Base-by-base conservation (phyloP, 2,329 filamentous ascomycete species). In the Ascochyta koolunga region DNA sequence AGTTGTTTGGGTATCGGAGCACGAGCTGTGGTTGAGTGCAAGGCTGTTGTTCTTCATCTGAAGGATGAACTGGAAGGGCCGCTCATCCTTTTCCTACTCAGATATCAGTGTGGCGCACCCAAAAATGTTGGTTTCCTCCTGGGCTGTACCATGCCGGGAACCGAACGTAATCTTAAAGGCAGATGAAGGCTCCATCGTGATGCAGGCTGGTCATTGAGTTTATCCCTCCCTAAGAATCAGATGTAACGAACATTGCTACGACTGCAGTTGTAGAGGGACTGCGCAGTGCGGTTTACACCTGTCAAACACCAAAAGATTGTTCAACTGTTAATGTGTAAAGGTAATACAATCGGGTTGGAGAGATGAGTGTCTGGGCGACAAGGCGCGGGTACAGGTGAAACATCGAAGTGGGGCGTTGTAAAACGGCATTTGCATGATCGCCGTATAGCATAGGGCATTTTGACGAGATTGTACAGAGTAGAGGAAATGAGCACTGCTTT, bases 391-490 rank as follows among this genome's bases (percentile, higher is more conserved):
- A 25, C 25, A 43, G 24, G 8, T 59, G 59, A 62, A 64, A 67
- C 61, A 18, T 47, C 33, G 32, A 46, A 54, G 61, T 59, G 60
- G 56, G 59, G 57, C 63, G 21, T 39, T 10, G 27, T 56, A 59
- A 67, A 67, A 67, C 65, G 46, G 39, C 39, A 40, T 44, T n/a
- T 58, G 65, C 50, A 45, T 50, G 62, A 62, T 67, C 64, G 60
- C 43, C 38, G 25, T 61, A 57, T 35, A 63, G 60, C 44, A 49
- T 24, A 37, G 0, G 45, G 44, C 33, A 44, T 44, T 44, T 48
- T 21, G 32, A 44, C 25, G 44, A 54, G 15, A 54, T 54, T 54
- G 44, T 44, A 13, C 41, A 39, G 18, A 29, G 22, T 22, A 22
- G 36, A 44, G 39, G 51, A 54, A 43, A 54, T 54, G 51, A 54